phyloP scores from a whole-genome alignment of 192 early-diverging fungal species.

The Umbelopsis ramanniana region DNA sequence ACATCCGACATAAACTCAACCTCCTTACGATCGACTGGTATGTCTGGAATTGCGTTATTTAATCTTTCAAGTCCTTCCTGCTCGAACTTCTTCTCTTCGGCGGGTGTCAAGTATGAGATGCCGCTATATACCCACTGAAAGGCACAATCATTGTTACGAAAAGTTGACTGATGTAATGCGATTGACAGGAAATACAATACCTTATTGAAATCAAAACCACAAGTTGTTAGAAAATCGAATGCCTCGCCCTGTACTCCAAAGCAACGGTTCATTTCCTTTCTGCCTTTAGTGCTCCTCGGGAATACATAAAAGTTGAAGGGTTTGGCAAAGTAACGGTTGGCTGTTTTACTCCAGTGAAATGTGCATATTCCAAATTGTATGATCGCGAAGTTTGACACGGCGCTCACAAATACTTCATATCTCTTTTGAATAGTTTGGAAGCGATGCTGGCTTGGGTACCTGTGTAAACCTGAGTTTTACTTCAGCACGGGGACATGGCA shows the following conservation, averaged over 20 bases:
- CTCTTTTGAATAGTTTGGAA: constrained; percentile 3
- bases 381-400: constrained; percentile 44
- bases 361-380: constrained; percentile 68
- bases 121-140: constrained; percentile 52
- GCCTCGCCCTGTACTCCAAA: constrained; percentile 56
- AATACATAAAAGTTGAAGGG: constrained; percentile 75
- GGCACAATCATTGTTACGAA: not conserved
- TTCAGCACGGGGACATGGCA: not conserved
- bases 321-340: constrained; percentile 53
- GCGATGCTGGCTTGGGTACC: not conserved
- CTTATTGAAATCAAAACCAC: constrained; percentile 72
- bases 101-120: constrained; percentile 58
- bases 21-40: constrained; percentile 54
- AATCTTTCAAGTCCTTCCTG: constrained; percentile 25
- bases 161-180: not conserved
- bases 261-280: constrained; percentile 46
- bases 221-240: constrained; percentile 58
- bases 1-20: constrained; percentile 47
- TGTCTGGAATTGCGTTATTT: constrained; percentile 43
- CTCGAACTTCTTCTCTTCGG: constrained; percentile 50
- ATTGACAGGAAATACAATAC: constrained; percentile 9
- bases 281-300: constrained; percentile 47
- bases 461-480: not conserved
- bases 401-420: not conserved
- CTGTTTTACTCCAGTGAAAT: constrained; percentile 58